Evolutionary conservation across 805 yeast genomes (phyloP).

Genomic region (Metschnikowia arizonensis): DNA sequence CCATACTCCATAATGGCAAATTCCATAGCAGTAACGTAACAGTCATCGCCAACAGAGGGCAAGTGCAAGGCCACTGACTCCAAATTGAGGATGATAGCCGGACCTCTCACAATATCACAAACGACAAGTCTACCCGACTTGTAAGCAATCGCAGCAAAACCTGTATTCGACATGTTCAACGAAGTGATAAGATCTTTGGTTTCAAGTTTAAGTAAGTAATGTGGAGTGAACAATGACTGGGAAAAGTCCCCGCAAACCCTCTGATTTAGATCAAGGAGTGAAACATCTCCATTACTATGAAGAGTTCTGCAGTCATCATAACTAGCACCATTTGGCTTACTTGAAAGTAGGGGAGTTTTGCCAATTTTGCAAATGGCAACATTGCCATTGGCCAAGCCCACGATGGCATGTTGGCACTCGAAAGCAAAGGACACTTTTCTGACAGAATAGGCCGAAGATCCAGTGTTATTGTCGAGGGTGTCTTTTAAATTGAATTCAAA

Average conservation of each 20-base stretch:
- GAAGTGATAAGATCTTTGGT: constrained; percentile 47
- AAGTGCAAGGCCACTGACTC: constrained; percentile 25
- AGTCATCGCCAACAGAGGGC: constrained; percentile 28
- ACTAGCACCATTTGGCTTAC: constrained; percentile 14
- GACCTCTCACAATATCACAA: constrained; percentile 70
- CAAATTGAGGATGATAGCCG: constrained; percentile 56
- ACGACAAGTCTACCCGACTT: constrained; percentile 69
- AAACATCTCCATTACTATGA: constrained; percentile 33
- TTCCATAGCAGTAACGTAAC: constrained; percentile 56
- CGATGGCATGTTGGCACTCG: constrained; percentile 70
- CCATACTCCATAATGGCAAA: constrained; percentile 69
- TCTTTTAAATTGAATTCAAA: constrained; percentile 34
- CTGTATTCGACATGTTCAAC: constrained; percentile 65
- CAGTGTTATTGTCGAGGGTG: constrained; percentile 27
- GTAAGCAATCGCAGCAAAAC: constrained; percentile 81
- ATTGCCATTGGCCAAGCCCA: constrained; percentile 65
- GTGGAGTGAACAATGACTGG: constrained; percentile 31
- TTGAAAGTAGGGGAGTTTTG: constrained; percentile 17
- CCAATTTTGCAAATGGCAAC: constrained; percentile 73
- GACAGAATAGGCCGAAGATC: constrained; percentile 43
- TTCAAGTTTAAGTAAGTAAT: constrained; percentile 24
- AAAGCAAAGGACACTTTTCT: constrained; percentile 68
- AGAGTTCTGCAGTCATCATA: constrained; percentile 28
- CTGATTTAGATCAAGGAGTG: constrained; percentile 47
- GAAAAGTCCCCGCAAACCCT: constrained; percentile 46